A percentile compares a stretch with the other conserved stretches of the same genome.
Evolutionary conservation across 2,329 filamentous ascomycete species (phyloP).

Genomic region (Salinomyces thailandicus): DNA sequence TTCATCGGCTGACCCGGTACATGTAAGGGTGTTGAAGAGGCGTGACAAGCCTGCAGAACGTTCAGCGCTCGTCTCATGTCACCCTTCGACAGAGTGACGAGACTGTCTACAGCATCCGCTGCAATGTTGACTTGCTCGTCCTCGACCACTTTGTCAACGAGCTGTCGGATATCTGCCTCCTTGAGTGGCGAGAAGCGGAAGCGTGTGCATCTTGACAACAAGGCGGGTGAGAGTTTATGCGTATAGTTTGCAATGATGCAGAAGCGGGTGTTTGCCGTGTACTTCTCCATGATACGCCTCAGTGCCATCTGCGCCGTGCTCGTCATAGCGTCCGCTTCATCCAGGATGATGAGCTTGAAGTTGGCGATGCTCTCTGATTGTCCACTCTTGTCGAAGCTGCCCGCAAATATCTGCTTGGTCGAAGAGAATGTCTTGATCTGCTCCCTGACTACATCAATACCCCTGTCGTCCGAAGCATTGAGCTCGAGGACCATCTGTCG

Average conservation of each 20-base stretch:
- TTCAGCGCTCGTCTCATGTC: conserved; percentile 95
- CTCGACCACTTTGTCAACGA: conserved; percentile 83
- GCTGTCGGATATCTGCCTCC: conserved; percentile 67
- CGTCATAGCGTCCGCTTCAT: conserved; percentile 99
- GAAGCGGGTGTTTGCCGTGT: conserved; percentile 94
- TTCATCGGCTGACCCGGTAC: conserved; percentile 37
- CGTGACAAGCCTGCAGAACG: conserved; percentile 91
- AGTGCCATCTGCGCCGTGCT: conserved; percentile 95
- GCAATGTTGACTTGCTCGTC: conserved; percentile 80
- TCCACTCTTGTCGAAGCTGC: conserved; percentile 28
- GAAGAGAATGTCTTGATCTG: conserved; percentile 99
- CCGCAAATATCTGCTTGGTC: conserved; percentile 87
- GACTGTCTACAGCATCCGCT: conserved; percentile 65
- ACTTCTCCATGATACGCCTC: conserved; percentile 96
- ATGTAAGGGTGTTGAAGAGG: conserved; percentile 60
- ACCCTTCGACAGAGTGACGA: conserved; percentile 81
- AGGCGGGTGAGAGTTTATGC: conserved; percentile 87
- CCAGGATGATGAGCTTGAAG: conserved; percentile 93
- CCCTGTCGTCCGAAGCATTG: conserved; percentile 92
- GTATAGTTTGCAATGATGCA: conserved; percentile 99
- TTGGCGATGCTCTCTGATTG: conserved; percentile 46
- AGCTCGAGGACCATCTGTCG: conserved; percentile 97
- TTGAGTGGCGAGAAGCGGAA: conserved; percentile 94
- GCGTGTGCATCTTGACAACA: conserved; percentile 85
- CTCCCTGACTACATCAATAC: conserved; percentile 94